Base-by-base conservation (phyloP, 345 rosid species). In the Nephelium lappaceum region DNA sequence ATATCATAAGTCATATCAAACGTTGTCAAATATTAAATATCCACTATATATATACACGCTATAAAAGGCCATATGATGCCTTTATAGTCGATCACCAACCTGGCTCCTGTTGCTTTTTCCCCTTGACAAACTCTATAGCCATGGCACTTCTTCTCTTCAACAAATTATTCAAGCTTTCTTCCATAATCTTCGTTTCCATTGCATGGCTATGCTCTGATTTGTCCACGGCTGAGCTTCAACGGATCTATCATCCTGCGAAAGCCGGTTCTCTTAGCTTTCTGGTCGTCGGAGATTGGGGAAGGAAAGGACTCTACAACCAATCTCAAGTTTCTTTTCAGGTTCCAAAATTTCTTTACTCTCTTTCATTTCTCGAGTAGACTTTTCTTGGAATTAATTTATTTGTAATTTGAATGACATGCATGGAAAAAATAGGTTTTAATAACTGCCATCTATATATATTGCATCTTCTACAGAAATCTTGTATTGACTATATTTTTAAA, bases 251-350 rank as follows among this genome's bases (percentile, higher is more conserved):
- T 16, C 55, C 38, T 36, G 19, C 58, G 1, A 69, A 69, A 69
- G 38, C 73, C 24, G 73, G 73, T 2, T 69, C 73, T 10, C 73
- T 69, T 6, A 69, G 73, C 73, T 69, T 69, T 69, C 19, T 69
- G 73, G 73, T 47, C 8, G 38, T 69, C 60, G 73, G 73, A 47
- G 73, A 69, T 6, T 69, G 73, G 73, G 73, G 73, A 69, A 45
- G 73, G 25, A 69, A 47, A 69, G 73, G 73, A 69, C 21, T 23
- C 8, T 43, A 69, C 58, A 69, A 69, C 58, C 73, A 69, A 45
- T 43, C 73, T 69, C 31, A 69, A 69, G 73, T 69, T 69, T 55
- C 73, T 21, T 47, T n/a, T 69, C 73, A 69, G 73, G 73, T 69
- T 6, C 53, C 24, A 18, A 7, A 11, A 69, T 39, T 9, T 42